phyloP scores from a whole-genome alignment of 1,284 basidiomycete species.

The Apiotrichum montevideense region DNA sequence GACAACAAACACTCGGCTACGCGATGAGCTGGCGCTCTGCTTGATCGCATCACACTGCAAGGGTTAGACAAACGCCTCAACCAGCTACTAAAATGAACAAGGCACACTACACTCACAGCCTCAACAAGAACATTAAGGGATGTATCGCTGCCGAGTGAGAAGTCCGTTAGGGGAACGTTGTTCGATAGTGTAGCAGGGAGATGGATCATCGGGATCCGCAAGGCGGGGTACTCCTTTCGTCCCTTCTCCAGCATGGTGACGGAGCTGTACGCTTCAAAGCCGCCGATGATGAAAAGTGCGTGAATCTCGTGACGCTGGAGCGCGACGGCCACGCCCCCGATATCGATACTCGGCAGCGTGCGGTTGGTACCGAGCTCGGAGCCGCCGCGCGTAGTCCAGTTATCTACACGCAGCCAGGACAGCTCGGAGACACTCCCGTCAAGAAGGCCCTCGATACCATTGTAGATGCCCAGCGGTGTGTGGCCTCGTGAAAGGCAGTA shows the following conservation, averaged over 20 bases:
- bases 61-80: no score
- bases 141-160: conserved; percentile 90
- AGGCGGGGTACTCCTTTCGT: conserved; percentile 74
- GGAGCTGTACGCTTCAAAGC: conserved; percentile 88
- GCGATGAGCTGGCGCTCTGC: conserved; percentile 89
- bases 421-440: conserved; percentile 80
- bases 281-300: conserved; percentile 82
- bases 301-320: conserved; percentile 83
- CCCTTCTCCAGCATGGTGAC: conserved; percentile 72
- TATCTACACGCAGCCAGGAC: conserved; percentile 93
- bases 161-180: conserved; percentile 96
- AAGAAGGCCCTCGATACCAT: conserved; percentile 89
- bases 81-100: no score
- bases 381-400: conserved; percentile 91
- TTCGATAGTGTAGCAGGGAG: conserved; percentile 94
- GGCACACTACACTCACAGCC: conserved; percentile 47
- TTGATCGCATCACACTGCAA: conserved; percentile 83
- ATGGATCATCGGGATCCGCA: conserved; percentile 89
- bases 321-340: conserved; percentile 79
- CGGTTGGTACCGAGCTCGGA: conserved; percentile 98
- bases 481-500: conserved; percentile 91
- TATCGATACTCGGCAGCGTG: conserved; percentile 72
- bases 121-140: conserved; percentile 94
- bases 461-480: conserved; percentile 82
- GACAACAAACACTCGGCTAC: conserved; percentile 94